phyloP scores from a whole-genome alignment of 352 stramenopile species.

The Phytophthora fragariaefolia region DNA sequence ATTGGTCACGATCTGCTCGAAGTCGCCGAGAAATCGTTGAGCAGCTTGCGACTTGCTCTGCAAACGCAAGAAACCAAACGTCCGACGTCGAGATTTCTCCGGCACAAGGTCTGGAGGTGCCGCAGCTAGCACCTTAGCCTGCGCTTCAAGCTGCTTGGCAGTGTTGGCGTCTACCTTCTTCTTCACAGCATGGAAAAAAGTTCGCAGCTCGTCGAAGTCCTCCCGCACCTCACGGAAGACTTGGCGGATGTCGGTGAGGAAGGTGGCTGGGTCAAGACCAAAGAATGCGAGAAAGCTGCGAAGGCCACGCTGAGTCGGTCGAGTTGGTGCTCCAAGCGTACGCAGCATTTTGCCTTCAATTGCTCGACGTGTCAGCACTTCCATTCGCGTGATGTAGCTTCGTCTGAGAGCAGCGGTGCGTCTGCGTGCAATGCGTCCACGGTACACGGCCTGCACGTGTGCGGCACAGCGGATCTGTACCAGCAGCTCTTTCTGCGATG shows the following conservation, averaged over 20 bases:
- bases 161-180: slow-evolving; percentile 58
- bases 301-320: slow-evolving; percentile 65
- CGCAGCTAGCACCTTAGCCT: slow-evolving; percentile 10
- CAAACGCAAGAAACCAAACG: slow-evolving; percentile 31
- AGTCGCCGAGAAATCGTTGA: slow-evolving; percentile 62
- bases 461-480: slow-evolving; percentile 53
- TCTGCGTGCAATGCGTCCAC: slow-evolving; percentile 69
- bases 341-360: slow-evolving; percentile 72
- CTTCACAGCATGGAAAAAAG: slow-evolving; percentile 71
- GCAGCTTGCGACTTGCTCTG: slow-evolving; percentile 55
- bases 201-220: slow-evolving; percentile 68
- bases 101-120: not conserved
- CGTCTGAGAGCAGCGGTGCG: slow-evolving; percentile 69
- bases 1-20: slow-evolving; percentile 61
- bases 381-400: slow-evolving; percentile 81
- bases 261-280: slow-evolving; percentile 76
- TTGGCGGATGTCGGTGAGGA: slow-evolving; percentile 68
- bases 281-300: slow-evolving; percentile 79
- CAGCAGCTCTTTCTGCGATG: slow-evolving; percentile 60
- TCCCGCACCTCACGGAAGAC: slow-evolving; percentile 73
- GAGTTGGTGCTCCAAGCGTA: slow-evolving; percentile 58
- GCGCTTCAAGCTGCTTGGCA: slow-evolving; percentile 26
- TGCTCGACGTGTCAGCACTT: slow-evolving; percentile 63
- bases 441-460: slow-evolving; percentile 74
- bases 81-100: slow-evolving; percentile 21